Base-by-base conservation (phyloP, 163 green algal species). In the Chlorella variabilis region DNA sequence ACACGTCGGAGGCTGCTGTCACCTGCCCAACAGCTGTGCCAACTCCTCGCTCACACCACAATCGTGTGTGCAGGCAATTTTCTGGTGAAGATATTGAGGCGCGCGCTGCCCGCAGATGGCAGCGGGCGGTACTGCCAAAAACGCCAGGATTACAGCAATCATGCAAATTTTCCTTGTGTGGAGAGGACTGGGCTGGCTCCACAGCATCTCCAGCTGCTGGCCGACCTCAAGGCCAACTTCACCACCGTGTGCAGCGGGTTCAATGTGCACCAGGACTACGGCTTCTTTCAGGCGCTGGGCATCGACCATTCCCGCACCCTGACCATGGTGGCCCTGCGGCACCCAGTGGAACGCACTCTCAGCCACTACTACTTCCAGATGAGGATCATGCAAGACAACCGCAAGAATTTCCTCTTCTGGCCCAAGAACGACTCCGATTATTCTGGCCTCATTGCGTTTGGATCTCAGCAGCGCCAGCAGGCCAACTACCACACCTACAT, bases 311-410 rank as follows among this genome's bases (percentile, higher is more conserved):
- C 27, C 27, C 59, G 29, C 7, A 38, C 59, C 5, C 59, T 67
- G n/a, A 67, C 59, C 59, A 5, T 67, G n/a, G 29, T 38, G 27
- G 27, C 59, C 8, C 59, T 67, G 29, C 59, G 59, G 59, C 59
- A 67, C 29, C 59, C 59, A 6, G 59, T 67, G n/a, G 59, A 67
- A 18, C 59, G 59, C 15, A 27, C n/a, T 4, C 5, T 38, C 59
- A 67, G 59, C 59, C 59, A 67, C 59, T 67, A 67, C 17, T 67
- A 67, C 59, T 67, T 39, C n/a, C 27, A 38, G n/a, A 38, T 67
- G 59, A 67, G 29, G 59, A 21, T 27, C 20, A 11, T 36, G 59
- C 5, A 11, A 27, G 18, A 11, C 6, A 38, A 38, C 8, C 27
- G n/a, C n/a, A 3, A 38, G 4, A 20, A 11, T 11, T 38, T 38